phyloP scores from a whole-genome alignment of 2,329 filamentous ascomycete genomes.

The Penicillium occitanis region DNA sequence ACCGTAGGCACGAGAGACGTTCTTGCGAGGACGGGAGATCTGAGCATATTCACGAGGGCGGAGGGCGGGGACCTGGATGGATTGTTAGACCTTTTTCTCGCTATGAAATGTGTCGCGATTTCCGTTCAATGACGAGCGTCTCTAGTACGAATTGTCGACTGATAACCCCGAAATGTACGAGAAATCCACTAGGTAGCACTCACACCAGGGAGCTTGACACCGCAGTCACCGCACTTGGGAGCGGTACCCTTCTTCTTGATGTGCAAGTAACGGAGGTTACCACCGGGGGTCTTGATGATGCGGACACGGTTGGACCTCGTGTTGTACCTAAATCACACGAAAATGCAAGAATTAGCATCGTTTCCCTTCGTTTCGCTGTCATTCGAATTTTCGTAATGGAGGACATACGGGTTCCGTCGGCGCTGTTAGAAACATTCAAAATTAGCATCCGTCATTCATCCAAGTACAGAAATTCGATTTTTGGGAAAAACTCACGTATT shows the following conservation, averaged over 20 bases:
- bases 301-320: conserved; percentile 96
- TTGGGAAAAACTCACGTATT: conserved; percentile 42
- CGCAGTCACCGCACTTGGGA: conserved; percentile 99
- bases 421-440: conserved; percentile 50
- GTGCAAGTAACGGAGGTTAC: conserved; percentile 93
- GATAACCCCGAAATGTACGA: not conserved
- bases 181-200: conserved; percentile 52
- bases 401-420: conserved; percentile 75
- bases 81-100: conserved; percentile 8
- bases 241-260: conserved; percentile 99
- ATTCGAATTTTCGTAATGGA: conserved; percentile 19
- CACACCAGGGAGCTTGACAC: conserved; percentile 96
- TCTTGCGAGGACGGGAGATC: conserved; percentile 99
- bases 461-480: not conserved
- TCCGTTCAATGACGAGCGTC: not conserved
- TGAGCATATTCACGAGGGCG: conserved; percentile 96
- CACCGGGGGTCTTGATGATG: conserved; percentile 93
- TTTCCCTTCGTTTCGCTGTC: not conserved
- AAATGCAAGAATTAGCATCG: conserved; percentile 35
- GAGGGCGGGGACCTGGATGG: conserved; percentile 79
- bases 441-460: conserved; percentile 29
- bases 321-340: conserved; percentile 73
- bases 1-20: conserved; percentile 96
- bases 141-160: not conserved
- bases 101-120: not conserved